These are phyloP conservation scores for Talaromyces atroroseus DNA, from an alignment of 2,329 filamentous ascomycete species.

Conservation along the genomic window DNA sequence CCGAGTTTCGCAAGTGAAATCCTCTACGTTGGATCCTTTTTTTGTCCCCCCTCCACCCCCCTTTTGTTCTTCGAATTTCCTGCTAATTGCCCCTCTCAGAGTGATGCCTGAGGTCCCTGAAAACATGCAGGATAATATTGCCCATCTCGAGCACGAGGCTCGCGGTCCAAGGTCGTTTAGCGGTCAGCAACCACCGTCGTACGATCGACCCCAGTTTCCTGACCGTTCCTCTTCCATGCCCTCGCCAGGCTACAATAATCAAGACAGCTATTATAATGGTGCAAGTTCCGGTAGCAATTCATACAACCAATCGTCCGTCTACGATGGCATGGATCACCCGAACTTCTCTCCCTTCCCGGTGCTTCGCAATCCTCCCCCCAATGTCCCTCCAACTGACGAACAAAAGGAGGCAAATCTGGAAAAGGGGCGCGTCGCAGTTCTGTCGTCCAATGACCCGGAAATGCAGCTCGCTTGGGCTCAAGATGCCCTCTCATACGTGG, in stretches of 20 bases:
- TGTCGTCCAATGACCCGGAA: constrained; percentile 89
- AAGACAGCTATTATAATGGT: constrained; percentile 12
- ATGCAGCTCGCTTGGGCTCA: constrained; percentile 97
- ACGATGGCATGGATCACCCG: constrained; percentile 53
- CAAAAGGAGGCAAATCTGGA: constrained; percentile 88
- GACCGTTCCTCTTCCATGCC: constrained; percentile 31
- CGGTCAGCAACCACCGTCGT: constrained; percentile 17
- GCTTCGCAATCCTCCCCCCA: constrained; percentile 69
- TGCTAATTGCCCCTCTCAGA: constrained; percentile 42
- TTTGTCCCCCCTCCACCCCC: constrained; percentile 6
- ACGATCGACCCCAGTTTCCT: constrained; percentile 30
- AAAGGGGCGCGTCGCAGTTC: constrained; percentile 72
- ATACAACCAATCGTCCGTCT: constrained; percentile 48
- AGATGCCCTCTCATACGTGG: constrained; percentile 83
- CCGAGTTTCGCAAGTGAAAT: constrained; percentile 1
- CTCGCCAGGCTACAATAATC: constrained; percentile 17
- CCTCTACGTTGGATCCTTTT: constrained; percentile 12
- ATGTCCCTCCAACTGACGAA: constrained; percentile 88
- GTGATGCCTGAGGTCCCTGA: constrained; percentile 93
- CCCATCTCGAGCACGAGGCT: constrained; percentile 81
- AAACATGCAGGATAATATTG: constrained; percentile 92
- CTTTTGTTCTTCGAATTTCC: neutral
- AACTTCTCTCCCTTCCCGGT: constrained; percentile 91
- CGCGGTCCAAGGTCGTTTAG: constrained; percentile 39
- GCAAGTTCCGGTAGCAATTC: constrained; percentile 36